A percentile compares a stretch with the other conserved stretches of the same genome.
Evolutionary conservation across 352 stramenopile genomes (phyloP).

Genomic region (Pythium folliculosum): DNA sequence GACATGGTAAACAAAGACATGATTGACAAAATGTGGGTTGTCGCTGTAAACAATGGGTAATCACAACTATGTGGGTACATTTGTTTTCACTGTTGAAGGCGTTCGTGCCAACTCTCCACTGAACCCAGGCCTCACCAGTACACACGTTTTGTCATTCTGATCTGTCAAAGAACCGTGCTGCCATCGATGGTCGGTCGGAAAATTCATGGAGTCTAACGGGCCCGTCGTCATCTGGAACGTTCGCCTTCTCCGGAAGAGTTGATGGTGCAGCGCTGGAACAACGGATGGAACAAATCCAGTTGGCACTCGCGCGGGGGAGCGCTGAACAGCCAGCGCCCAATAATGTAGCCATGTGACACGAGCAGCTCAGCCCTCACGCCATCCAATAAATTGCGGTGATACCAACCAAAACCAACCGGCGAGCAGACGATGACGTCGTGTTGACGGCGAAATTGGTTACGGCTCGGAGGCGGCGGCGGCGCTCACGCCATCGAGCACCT

Average conservation of each 20-base stretch:
- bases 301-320: conserved; percentile 6
- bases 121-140: background rate
- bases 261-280: background rate
- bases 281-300: background rate
- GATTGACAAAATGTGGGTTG: background rate
- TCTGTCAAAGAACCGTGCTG: conserved; percentile 10
- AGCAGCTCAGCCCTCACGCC: background rate
- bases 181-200: conserved; percentile 1
- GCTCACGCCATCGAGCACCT: conserved; percentile 7
- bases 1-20: conserved; percentile 6
- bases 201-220: background rate
- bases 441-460: no score
- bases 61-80: conserved; percentile 5
- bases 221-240: conserved; percentile 6
- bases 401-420: background rate
- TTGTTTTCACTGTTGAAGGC: no score
- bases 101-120: background rate
- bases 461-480: background rate
- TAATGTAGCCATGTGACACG: conserved; percentile 12
- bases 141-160: conserved; percentile 1
- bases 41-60: conserved; percentile 4
- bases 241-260: background rate
- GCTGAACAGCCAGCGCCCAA: background rate
- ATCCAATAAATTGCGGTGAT: no score
- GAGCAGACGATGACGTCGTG: background rate